phyloP scores from a whole-genome alignment of 2,329 filamentous ascomycete species.

The Aspergillus unguis region DNA sequence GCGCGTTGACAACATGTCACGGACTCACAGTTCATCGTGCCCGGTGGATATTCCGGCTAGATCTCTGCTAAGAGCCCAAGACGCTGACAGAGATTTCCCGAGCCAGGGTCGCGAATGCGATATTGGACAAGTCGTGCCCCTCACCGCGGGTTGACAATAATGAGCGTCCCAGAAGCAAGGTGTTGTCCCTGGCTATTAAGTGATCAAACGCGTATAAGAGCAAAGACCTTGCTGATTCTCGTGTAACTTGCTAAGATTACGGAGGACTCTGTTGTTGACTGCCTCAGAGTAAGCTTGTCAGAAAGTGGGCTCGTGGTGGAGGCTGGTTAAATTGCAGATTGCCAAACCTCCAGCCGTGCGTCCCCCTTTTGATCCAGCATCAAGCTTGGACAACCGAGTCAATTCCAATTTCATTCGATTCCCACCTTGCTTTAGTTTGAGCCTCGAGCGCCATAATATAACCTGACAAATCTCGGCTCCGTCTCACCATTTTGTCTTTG shows the following conservation, averaged over 20 bases:
- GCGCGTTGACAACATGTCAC: not conserved
- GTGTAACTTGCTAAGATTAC: not conserved
- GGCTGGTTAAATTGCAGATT: conserved; percentile 9
- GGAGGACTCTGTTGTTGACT: conserved; percentile 3
- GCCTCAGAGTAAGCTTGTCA: not conserved
- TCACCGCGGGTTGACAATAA: not conserved
- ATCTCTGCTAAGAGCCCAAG: not conserved
- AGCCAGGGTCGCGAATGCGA: not conserved
- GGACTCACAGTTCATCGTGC: not conserved
- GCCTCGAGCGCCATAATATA: too few species aligned
- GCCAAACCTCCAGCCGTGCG: conserved; percentile 5
- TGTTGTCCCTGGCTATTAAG: not conserved
- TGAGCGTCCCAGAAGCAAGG: not conserved
- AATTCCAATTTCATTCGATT: not conserved
- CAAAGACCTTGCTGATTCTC: conserved; percentile 2
- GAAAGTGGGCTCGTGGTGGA: conserved; percentile 4
- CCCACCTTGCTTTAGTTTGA: conserved; percentile 5
- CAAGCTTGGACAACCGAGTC: not conserved
- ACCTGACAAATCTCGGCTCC: too few species aligned
- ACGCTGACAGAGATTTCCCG: not conserved
- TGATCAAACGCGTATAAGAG: not conserved
- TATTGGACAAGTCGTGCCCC: not conserved
- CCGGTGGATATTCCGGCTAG: not conserved
- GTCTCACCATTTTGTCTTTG: not conserved
- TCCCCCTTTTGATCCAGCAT: conserved; percentile 8